Percentiles rank a stretch among this genome's conserved stretches.
Evolutionary conservation across 805 yeast species (phyloP).

Genomic region (Starmerella powellii): DNA sequence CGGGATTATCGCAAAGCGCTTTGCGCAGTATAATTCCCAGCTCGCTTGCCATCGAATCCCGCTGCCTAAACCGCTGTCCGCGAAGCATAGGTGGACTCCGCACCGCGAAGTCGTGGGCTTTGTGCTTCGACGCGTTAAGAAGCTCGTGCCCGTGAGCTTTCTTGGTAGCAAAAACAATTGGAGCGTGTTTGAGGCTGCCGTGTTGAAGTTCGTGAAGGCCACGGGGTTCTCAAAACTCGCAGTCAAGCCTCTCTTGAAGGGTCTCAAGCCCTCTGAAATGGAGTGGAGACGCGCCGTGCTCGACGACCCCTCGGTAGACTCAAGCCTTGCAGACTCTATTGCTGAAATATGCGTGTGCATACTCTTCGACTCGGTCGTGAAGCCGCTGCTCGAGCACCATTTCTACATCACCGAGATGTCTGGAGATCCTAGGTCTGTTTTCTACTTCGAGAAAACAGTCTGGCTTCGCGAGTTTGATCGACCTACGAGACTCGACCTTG

Average conservation of each 20-base stretch:
- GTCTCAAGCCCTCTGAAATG: constrained; percentile 31
- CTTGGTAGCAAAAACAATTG: constrained; percentile 5
- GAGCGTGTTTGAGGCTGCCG: background rate
- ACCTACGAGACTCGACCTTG: constrained; percentile 27
- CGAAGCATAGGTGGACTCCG: constrained; percentile 1
- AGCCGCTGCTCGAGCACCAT: constrained; percentile 47
- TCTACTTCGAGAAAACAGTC: constrained; percentile 9
- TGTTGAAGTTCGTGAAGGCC: constrained; percentile 4
- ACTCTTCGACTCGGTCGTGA: constrained; percentile 33
- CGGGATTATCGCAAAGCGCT: too few species aligned
- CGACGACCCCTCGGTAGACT: too few species aligned
- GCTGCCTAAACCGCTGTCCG: background rate
- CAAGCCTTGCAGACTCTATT: constrained; percentile 48
- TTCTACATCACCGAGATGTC: constrained; percentile 57
- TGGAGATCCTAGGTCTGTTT: constrained; percentile 10
- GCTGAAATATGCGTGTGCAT: too few species aligned
- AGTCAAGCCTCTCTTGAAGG: constrained; percentile 24
- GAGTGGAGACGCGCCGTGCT: too few species aligned
- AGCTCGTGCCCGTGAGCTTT: constrained; percentile 1
- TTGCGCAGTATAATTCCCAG: too few species aligned
- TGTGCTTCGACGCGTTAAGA: background rate
- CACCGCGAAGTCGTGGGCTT: constrained; percentile 1
- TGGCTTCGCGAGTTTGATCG: constrained; percentile 33
- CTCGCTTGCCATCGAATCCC: too few species aligned
- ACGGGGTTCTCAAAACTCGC: constrained; percentile 2